Conservation (phyloP, 176 grass and related monocot genomes). For the Microstegium vimineum region DNA sequence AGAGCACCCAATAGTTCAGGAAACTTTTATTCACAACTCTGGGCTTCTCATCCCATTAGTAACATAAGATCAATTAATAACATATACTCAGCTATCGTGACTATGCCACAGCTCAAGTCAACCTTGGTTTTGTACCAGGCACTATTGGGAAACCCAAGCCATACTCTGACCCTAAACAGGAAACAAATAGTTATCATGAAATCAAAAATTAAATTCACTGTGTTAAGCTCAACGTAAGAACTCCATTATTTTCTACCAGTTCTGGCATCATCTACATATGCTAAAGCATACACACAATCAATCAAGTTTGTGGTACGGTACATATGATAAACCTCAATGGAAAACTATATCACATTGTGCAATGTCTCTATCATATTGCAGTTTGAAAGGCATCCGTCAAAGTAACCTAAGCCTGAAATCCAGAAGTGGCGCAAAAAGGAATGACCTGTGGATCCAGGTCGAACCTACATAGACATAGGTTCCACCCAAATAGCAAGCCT, state of each 20-base stretch:
- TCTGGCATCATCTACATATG: background rate
- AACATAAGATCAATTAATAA: background rate
- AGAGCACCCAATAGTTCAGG: background rate
- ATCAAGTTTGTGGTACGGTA: background rate
- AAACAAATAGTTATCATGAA: background rate
- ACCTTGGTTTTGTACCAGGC: background rate
- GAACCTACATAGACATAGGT: background rate
- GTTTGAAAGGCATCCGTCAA: background rate
- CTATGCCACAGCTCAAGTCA: background rate
- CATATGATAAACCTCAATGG: background rate
- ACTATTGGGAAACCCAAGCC: background rate
- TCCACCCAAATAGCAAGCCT: background rate
- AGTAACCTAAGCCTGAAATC: background rate
- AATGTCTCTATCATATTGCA: background rate
- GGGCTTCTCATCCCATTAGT: background rate
- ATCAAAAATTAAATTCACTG: background rate
- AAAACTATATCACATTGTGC: background rate
- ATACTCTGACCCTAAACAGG: background rate
- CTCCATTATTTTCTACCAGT: background rate
- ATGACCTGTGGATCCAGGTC: background rate
- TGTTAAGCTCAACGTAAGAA: background rate
- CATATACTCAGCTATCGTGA: background rate
- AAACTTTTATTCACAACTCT: background rate
- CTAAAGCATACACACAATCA: slow-evolving; percentile 3
- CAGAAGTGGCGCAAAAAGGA: background rate